A percentile compares a stretch with the other conserved stretches of the same genome.
Evolutionary conservation across 1,284 basidiomycete genomes (phyloP).

Genomic region (Ustilago cynodontis): DNA sequence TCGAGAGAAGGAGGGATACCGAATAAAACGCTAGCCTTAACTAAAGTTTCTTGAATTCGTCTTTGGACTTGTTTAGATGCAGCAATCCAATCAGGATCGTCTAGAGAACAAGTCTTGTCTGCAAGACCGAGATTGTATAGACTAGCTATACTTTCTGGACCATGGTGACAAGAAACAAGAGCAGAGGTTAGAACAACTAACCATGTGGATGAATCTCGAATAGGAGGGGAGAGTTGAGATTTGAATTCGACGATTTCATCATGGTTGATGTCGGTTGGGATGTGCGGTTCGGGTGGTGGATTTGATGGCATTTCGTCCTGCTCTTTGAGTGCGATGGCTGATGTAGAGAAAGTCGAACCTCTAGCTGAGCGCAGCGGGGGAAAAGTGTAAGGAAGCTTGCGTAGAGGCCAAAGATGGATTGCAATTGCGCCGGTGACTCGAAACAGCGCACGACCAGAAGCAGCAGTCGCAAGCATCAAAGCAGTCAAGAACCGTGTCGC

Average conservation of each 20-base stretch:
- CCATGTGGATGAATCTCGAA: conserved; percentile 17
- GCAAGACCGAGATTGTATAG: conserved; percentile 25
- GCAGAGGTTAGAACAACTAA: conserved; percentile 19
- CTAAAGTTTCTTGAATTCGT: conserved; percentile 25
- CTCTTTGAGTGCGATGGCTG: neutral
- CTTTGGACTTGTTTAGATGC: conserved; percentile 13
- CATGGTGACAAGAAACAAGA: conserved; percentile 18
- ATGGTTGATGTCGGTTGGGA: neutral
- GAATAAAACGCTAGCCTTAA: conserved; percentile 31
- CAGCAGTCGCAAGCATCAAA: no score
- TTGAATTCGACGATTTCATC: conserved; percentile 17
- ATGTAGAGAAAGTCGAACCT: neutral
- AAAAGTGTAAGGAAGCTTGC: no score
- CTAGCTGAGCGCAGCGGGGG: no score
- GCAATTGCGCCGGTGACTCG: no score
- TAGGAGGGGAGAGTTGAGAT: neutral
- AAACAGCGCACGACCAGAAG: no score
- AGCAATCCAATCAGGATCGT: neutral
- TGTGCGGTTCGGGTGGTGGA: neutral
- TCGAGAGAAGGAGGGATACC: conserved; percentile 36
- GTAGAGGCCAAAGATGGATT: no score
- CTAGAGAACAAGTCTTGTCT: no score
- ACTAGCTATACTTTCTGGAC: conserved; percentile 13
- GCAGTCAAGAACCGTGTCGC: no score
- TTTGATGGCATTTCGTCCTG: neutral